Base-by-base conservation (phyloP, 1,284 basidiomycete species). In the Austroboletus niveus region DNA sequence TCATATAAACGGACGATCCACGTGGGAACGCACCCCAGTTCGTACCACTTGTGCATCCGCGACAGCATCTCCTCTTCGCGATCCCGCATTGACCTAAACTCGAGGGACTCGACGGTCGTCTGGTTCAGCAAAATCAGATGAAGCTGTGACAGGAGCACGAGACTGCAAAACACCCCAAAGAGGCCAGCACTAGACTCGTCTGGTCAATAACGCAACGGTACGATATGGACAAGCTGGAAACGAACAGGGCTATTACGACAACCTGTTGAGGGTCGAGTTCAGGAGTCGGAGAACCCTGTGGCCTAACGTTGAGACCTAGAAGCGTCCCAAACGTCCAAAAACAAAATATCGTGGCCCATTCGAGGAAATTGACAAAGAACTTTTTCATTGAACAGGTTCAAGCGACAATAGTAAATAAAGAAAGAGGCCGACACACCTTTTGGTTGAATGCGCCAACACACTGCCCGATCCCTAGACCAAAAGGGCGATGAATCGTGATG, bases 31-130 rank as follows among this genome's bases (percentile, higher is more conserved):
- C 57, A 85, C 85, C 73, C 48, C 49, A 76, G 62, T n/a, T 78
- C 68, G 61, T 78, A 84, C 64, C 71, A 77, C 29, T 68, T 60
- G 53, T 79, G 71, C 51, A 76, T 73, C 4, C 69, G 69, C 1
- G 67, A 72, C 22, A 93, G 64, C 44, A 72, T 64, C 4, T 64
- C 69, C 5, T 74, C 64, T 64, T 94, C 92, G 31, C 81, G 76
- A 38, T 87, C 82, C 57, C 77, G 77, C 72, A 87, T 80, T 14
- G 71, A 63, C 29, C 73, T 75, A 22, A 81, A 71, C 5, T 69
- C 64, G 51, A 93, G 73, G 42, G 80, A 80, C 70, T 96, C 93
- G 48, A 95, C 84, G 1, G 92, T 95, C 27, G 88, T 89, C 64
- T 84, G 77, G 54, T 89, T 90, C 42, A 71, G 58, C 42, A 78